Conservation (phyloP, 306 rosid genomes). For the Cercis canadensis region DNA sequence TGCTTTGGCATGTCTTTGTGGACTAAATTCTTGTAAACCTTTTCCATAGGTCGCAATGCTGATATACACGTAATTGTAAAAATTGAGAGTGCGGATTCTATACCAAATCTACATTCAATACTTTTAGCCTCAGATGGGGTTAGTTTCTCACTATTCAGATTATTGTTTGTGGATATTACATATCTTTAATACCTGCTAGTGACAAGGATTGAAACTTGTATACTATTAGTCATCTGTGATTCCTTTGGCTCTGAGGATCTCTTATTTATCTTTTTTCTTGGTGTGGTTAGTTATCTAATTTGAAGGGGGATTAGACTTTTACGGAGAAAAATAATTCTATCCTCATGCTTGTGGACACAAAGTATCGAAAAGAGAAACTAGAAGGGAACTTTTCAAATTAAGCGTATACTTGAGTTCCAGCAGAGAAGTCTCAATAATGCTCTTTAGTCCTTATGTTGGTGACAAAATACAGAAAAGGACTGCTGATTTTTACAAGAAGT, state of each 20-base stretch:
- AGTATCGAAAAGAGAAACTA: not conserved
- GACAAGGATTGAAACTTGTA: slow-evolving; percentile 18
- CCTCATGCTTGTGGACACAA: not conserved
- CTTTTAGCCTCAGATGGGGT: slow-evolving; percentile 97
- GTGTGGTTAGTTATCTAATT: not conserved
- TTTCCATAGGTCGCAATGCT: slow-evolving; percentile 68
- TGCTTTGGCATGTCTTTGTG: slow-evolving; percentile 26
- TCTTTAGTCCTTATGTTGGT: no score
- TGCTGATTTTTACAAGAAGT: no score
- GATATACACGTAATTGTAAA: slow-evolving; percentile 87
- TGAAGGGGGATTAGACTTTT: not conserved
- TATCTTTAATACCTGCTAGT: slow-evolving; percentile 27
- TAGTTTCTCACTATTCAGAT: slow-evolving; percentile 41
- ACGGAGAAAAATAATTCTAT: not conserved
- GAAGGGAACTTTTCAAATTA: no score
- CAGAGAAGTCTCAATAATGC: no score
- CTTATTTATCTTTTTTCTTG: not conserved
- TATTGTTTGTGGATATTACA: slow-evolving; percentile 17
- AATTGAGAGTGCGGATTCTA: slow-evolving; percentile 98
- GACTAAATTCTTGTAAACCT: slow-evolving; percentile 34
- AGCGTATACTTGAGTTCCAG: no score
- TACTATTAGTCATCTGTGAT: slow-evolving; percentile 16
- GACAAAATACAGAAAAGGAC: no score
- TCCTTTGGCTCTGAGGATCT: not conserved
- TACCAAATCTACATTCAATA: slow-evolving; percentile 88